These are phyloP conservation scores for Rhodotorula mucilaginosa DNA, from an alignment of 1,284 basidiomycete species.

Conservation along the genomic window DNA sequence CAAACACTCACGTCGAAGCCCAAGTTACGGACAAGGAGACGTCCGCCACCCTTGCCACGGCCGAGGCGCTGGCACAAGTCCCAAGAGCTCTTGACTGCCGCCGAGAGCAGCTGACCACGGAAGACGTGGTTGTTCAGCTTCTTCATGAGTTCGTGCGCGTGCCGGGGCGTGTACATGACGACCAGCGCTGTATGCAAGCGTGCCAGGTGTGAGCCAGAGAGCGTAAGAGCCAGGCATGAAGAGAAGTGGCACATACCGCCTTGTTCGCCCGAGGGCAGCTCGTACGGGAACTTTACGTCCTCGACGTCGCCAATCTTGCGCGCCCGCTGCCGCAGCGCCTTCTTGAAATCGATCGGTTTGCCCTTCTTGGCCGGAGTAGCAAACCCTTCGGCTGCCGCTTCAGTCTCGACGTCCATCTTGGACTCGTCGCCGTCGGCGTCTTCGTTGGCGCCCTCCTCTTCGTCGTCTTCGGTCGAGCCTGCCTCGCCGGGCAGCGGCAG, in stretches of 20 bases:
- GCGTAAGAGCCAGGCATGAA: slow-evolving; percentile 42
- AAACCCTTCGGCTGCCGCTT: slow-evolving; percentile 47
- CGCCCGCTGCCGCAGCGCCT: slow-evolving; percentile 81
- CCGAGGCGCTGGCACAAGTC: slow-evolving; percentile 51
- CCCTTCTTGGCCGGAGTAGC: slow-evolving; percentile 16
- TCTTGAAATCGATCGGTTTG: slow-evolving; percentile 53
- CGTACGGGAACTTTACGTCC: slow-evolving; percentile 40
- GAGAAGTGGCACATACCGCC: slow-evolving; percentile 18
- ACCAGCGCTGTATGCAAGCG: slow-evolving; percentile 61
- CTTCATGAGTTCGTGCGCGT: slow-evolving; percentile 65
- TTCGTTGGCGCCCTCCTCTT: slow-evolving; percentile 26
- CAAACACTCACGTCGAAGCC: slow-evolving; percentile 56
- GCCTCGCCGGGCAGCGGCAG: slow-evolving; percentile 28
- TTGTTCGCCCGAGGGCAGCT: slow-evolving; percentile 35
- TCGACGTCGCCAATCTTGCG: slow-evolving; percentile 56
- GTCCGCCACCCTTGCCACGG: slow-evolving; percentile 60
- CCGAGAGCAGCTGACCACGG: slow-evolving; percentile 82
- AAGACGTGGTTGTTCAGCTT: slow-evolving; percentile 92
- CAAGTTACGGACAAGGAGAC: slow-evolving; percentile 89
- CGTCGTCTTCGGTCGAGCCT: slow-evolving; percentile 30
- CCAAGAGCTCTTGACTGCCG: slow-evolving; percentile 68
- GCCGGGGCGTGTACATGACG: slow-evolving; percentile 66
- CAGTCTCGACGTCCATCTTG: slow-evolving; percentile 43
- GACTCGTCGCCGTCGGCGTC: slow-evolving; percentile 4
- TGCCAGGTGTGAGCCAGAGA: background rate